Evolutionary conservation across 2,329 filamentous ascomycete genomes (phyloP).

Genomic region (Aspergillus fumigatiaffinis): DNA sequence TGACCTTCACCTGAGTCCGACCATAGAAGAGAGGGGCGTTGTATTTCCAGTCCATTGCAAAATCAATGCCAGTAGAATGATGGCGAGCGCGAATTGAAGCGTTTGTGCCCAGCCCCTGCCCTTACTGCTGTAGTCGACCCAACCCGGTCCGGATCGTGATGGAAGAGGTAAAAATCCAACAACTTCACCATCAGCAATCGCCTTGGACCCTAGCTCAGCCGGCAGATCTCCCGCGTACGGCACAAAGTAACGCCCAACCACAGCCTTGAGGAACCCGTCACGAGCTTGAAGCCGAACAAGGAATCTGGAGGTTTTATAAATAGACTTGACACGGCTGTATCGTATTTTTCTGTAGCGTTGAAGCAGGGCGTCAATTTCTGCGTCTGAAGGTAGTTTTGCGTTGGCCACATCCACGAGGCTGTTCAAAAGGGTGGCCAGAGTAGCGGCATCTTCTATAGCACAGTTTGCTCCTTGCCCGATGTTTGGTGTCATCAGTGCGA

Average conservation of each 20-base stretch:
- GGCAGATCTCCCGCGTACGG: slow-evolving; percentile 7
- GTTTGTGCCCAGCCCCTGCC: no score
- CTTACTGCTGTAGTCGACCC: no score
- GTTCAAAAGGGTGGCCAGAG: slow-evolving; percentile 30
- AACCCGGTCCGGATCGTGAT: no score
- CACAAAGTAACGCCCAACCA: slow-evolving; percentile 17
- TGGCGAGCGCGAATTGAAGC: no score
- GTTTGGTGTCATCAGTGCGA: slow-evolving; percentile 30
- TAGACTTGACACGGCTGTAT: slow-evolving; percentile 11
- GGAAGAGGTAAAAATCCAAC: no score
- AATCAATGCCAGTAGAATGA: no score
- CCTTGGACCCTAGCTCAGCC: no score
- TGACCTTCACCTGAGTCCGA: no score
- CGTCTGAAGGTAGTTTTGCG: background rate
- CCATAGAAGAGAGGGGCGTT: no score
- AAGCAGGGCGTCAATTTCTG: slow-evolving; percentile 4
- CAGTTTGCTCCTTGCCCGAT: slow-evolving; percentile 40
- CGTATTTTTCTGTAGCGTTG: slow-evolving; percentile 7
- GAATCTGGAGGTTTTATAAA: slow-evolving; percentile 13
- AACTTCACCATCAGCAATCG: no score
- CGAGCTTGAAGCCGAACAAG: slow-evolving; percentile 16
- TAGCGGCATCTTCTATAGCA: slow-evolving; percentile 40
- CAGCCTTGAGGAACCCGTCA: slow-evolving; percentile 13
- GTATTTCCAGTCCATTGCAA: no score
- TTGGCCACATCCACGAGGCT: background rate